Base-by-base conservation (phyloP, 371 early-diverging fungal species). In the Rhizopus microsporus region DNA sequence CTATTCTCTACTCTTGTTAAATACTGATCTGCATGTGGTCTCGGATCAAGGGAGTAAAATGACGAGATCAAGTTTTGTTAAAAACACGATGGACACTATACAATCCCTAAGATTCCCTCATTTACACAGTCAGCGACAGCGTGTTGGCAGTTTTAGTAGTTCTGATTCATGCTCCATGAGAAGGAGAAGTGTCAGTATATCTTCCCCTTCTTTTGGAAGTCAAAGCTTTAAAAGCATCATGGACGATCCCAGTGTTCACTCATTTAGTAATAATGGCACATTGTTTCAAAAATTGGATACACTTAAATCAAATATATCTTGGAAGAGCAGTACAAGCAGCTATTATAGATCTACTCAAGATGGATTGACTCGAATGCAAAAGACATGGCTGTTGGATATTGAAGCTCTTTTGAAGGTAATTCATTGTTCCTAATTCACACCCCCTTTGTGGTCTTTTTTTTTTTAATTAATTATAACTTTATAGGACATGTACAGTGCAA, bases 21-120 rank as follows among this genome's bases (percentile, higher is more conserved):
- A 96, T 67, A 96, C 97, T 0, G 97, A 96, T 62, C 70, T 95
- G 29, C 90, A 94, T 64, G 77, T 91, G 37, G 88, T 87, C 9
- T 78, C 81, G 44, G 53, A 47, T 7, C 50, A 46, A 42, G 65
- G 59, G 2, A 83, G 77, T 40, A 78, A 68, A 51, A 86, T 86
- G 83, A 72, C 79, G 8, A 57, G 67, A 17, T 60, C 69, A 0
- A 77, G 77, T 13, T 86, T 86, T 61, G 57, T 81, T 30, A 75
- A 75, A 33, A 82, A 86, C 45, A 83, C 84, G 0, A 67, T 84
- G 70, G 62, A 71, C 13, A 72, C 80, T 0, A 61, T 86, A 7
- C 68, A 52, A 16, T 13, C 47, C 4, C 35, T 65, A 1, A 56
- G 59, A 3, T 64, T 59, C 17, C 65, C 65, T 50, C 13, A 55